These are phyloP conservation scores for Nemania serpens DNA, from an alignment of 2,329 filamentous ascomycete genomes.

Conservation along the genomic window DNA sequence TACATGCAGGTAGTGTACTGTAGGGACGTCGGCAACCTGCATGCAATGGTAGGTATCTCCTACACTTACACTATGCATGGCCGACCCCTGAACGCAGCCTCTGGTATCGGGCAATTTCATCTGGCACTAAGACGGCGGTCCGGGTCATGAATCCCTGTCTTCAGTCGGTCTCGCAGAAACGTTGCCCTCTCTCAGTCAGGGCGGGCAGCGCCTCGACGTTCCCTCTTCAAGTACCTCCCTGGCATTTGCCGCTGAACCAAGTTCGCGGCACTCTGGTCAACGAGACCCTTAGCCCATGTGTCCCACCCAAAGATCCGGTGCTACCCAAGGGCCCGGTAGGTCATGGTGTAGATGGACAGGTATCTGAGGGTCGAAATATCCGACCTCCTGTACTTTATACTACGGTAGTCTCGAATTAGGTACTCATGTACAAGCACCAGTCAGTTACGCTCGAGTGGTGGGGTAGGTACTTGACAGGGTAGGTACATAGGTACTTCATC, in stretches of 20 bases:
- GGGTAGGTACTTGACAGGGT: no score
- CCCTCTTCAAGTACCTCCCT: not conserved
- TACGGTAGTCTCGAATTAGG: not conserved
- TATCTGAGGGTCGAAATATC: conserved; percentile 26
- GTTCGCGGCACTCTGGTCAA: conserved; percentile 12
- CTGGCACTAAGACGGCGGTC: conserved; percentile 44
- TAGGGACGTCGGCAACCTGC: conserved; percentile 18
- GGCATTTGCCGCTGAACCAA: conserved; percentile 7
- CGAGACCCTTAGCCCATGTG: conserved; percentile 43
- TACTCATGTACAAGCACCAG: conserved; percentile 28
- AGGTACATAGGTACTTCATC: conserved; percentile 15
- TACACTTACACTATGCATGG: conserved; percentile 32
- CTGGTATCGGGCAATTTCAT: conserved; percentile 52
- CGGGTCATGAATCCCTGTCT: conserved; percentile 36
- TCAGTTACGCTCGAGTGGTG: conserved; percentile 32
- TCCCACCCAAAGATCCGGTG: conserved; percentile 34
- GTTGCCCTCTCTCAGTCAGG: conserved; percentile 10
- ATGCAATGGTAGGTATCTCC: conserved; percentile 41
- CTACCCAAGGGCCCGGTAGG: conserved; percentile 34
- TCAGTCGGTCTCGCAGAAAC: conserved; percentile 3
- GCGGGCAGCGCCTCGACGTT: not conserved
- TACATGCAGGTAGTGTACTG: conserved; percentile 1
- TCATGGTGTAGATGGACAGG: not conserved
- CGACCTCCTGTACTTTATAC: conserved; percentile 12
- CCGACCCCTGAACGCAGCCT: conserved; percentile 37